phyloP scores from a whole-genome alignment of 2,329 filamentous ascomycete genomes.

The Neoascochyta sp. region DNA sequence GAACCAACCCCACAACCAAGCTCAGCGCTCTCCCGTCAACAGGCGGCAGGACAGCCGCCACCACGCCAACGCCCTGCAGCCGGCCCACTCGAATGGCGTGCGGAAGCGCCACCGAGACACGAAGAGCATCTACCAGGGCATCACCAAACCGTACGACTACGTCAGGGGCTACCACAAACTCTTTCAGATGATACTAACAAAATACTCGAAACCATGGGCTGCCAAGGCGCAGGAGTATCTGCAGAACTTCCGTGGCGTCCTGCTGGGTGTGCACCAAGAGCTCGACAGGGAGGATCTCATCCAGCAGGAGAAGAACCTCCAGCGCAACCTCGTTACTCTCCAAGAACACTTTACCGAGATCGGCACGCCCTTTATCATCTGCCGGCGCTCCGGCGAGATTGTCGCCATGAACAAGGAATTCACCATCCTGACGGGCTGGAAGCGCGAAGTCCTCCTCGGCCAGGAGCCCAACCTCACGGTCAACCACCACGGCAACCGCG shows the following conservation, averaged over 20 bases:
- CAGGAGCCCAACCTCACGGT: conserved; percentile 84
- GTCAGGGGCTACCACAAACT: conserved; percentile 86
- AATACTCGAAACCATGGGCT: conserved; percentile 73
- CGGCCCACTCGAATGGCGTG: conserved; percentile 30
- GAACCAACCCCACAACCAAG: conserved; percentile 27
- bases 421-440: conserved; percentile 92
- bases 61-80: conserved; percentile 30
- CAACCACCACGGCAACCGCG: conserved; percentile 61
- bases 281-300: conserved; percentile 83
- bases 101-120: conserved; percentile 64
- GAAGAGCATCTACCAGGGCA: conserved; percentile 80
- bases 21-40: conserved; percentile 26
- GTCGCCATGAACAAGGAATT: conserved; percentile 96
- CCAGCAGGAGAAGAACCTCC: conserved; percentile 97
- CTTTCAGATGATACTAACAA: conserved; percentile 72
- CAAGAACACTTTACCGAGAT: conserved; percentile 86
- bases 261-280: conserved; percentile 88
- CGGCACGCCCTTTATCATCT: conserved; percentile 87
- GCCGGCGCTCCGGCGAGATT: conserved; percentile 88
- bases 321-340: conserved; percentile 87
- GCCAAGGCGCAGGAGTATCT: conserved; percentile 82
- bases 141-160: conserved; percentile 89
- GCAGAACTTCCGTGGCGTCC: conserved; percentile 84
- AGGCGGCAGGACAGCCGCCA: conserved; percentile 23
- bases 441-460: conserved; percentile 80